phyloP scores from a whole-genome alignment of 2,329 filamentous ascomycete genomes.

The Aspergillus fructus region DNA sequence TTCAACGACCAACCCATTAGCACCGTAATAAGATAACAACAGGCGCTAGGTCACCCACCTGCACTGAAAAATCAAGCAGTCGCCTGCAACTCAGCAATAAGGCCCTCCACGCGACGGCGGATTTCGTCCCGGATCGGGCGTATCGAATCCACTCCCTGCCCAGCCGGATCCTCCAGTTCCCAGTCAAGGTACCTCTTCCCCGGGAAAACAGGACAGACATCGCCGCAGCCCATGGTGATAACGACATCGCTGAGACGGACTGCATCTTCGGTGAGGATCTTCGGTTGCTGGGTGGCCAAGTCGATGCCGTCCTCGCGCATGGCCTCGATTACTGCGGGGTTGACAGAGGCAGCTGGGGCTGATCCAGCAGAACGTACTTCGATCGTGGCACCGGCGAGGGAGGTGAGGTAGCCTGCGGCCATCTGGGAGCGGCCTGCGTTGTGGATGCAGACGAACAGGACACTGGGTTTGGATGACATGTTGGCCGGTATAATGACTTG shows the following conservation, averaged over 20 bases:
- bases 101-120: constrained; percentile 4
- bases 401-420: constrained; percentile 18
- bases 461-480: constrained; percentile 17
- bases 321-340: constrained; percentile 23
- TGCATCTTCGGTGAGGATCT: constrained; percentile 24
- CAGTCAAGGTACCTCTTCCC: constrained; percentile 29
- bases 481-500: no score
- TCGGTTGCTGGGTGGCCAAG: constrained; percentile 22
- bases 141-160: constrained; percentile 23
- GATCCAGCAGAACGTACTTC: constrained; percentile 29
- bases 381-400: constrained; percentile 15
- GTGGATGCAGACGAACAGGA: constrained; percentile 29
- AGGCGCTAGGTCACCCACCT: no score
- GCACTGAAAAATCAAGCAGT: no score
- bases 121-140: constrained; percentile 25
- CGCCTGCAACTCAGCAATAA: background rate
- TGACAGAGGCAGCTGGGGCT: constrained; percentile 25
- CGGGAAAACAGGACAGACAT: constrained; percentile 26
- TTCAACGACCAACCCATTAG: no score
- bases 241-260: constrained; percentile 25
- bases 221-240: constrained; percentile 31
- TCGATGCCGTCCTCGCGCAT: constrained; percentile 30
- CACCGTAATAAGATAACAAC: no score
- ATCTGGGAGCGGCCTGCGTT: constrained; percentile 31
- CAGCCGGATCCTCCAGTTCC: constrained; percentile 27